Percentiles rank a stretch among this genome's conserved stretches.
phyloP scores from a whole-genome alignment of 2,329 filamentous ascomycete species.

The Colletotrichum liaoningense region DNA sequence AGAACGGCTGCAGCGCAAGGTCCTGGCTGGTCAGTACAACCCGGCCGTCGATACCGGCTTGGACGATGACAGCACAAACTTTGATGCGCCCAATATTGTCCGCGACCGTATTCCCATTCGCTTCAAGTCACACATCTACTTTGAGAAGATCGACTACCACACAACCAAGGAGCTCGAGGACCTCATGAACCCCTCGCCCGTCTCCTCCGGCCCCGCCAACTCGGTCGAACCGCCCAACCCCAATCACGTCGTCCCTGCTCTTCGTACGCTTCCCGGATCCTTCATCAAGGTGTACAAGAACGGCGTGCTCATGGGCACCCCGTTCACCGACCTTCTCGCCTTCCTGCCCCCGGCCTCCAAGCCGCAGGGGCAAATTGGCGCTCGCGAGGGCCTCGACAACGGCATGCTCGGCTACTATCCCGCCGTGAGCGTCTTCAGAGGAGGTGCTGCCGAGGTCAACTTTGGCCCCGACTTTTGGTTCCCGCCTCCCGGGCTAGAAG shows the following conservation, averaged over 20 bases:
- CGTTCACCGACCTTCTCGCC: constrained; percentile 87
- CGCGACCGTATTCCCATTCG: constrained; percentile 95
- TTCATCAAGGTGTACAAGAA: constrained; percentile 95
- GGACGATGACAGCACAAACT: constrained; percentile 63
- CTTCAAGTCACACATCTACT: constrained; percentile 93
- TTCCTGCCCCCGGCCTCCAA: constrained; percentile 92
- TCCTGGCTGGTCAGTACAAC: constrained; percentile 89
- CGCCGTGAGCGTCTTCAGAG: constrained; percentile 90
- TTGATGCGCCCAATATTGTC: constrained; percentile 82
- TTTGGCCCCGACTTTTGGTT: constrained; percentile 96
- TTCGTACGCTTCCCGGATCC: constrained; percentile 88
- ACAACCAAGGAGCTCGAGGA: constrained; percentile 90
- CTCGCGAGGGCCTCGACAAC: constrained; percentile 89
- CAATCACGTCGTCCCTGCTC: constrained; percentile 77
- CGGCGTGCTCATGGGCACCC: constrained; percentile 84
- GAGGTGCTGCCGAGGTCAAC: constrained; percentile 91
- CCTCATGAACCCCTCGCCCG: constrained; percentile 76
- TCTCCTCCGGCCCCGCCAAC: constrained; percentile 52
- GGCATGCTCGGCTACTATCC: constrained; percentile 97
- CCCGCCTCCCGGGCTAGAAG: constrained; percentile 72
- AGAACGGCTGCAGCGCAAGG: constrained; percentile 85
- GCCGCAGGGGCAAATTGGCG: constrained; percentile 77
- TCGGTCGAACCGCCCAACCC: constrained; percentile 73
- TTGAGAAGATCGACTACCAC: constrained; percentile 92
- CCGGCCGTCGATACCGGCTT: constrained; percentile 79